These are phyloP conservation scores for Colletotrichum higginsianum DNA, from an alignment of 2,329 filamentous ascomycete species.

Conservation along the genomic window DNA sequence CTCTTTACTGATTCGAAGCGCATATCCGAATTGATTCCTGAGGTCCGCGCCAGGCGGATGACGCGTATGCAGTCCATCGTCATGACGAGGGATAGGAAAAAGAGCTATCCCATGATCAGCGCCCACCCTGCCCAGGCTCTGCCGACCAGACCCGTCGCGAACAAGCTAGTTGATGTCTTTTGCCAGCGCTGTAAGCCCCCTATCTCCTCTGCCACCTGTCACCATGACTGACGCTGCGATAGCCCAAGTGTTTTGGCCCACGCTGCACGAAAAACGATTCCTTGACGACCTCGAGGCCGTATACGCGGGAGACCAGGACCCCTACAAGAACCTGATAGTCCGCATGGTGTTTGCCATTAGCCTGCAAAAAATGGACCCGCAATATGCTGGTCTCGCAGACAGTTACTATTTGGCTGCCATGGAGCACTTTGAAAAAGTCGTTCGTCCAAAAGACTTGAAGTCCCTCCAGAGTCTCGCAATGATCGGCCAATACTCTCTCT, in stretches of 20 bases:
- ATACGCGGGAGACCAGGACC: conserved; percentile 80
- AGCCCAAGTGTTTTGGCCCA: conserved; percentile 92
- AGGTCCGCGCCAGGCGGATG: conserved; percentile 72
- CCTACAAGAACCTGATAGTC: conserved; percentile 89
- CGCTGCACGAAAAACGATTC: conserved; percentile 87
- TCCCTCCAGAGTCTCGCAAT: conserved; percentile 91
- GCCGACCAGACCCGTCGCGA: conserved; percentile 80
- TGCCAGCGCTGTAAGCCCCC: conserved; percentile 80
- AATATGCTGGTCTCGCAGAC: conserved; percentile 94
- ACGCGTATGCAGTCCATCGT: conserved; percentile 73
- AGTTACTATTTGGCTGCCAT: conserved; percentile 95
- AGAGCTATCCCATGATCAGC: conserved; percentile 92
- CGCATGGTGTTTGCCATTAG: conserved; percentile 96
- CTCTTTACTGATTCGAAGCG: conserved; percentile 91
- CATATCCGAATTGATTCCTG: conserved; percentile 92
- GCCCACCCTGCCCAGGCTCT: conserved; percentile 83
- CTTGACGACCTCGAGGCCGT: conserved; percentile 84
- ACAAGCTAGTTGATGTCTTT: conserved; percentile 87
- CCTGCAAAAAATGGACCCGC: conserved; percentile 89
- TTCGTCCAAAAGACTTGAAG: conserved; percentile 90
- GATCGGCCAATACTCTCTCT: conserved; percentile 90
- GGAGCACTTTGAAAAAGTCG: conserved; percentile 84
- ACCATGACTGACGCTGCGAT: conserved; percentile 42
- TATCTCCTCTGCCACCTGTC: conserved; percentile 24
- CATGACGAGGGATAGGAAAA: conserved; percentile 75